Base-by-base conservation (phyloP, 345 rosid genomes). In the Salix purpurea region DNA sequence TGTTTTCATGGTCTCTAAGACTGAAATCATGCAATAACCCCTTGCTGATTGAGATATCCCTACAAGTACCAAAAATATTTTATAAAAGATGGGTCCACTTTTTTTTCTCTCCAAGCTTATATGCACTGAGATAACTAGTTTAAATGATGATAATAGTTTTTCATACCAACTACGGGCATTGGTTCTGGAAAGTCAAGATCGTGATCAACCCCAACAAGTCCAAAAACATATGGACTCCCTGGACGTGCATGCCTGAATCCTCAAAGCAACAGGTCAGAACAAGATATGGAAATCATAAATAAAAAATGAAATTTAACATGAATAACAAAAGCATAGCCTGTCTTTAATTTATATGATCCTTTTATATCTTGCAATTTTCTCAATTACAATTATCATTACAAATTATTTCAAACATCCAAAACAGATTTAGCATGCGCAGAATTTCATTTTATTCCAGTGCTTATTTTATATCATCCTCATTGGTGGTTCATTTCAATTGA, bases 181-280 rank as follows among this genome's bases (percentile, higher is more conserved):
- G 99, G 98, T 73, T 96, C 97, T 30, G 99, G 99, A 84, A 96
- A 96, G 71, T 96, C 99, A 79, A 96, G 91, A 90, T 96, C 98
- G 34, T 96, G 99, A 84, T 93, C 99, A 74, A 89, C 85, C 76
- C 92, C 99, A 78, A 89, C 99, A 68, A 91, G 99, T 71, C 99
- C 99, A 91, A 88, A 93, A 30, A 96, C 97, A 83, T 93, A 96
- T 72, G 99, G 99, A 87, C 92, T 96, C 74, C 99, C 99, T 39
- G 99, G 98, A 90, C 91, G 98, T 74, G 99, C 96, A 90, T 96
- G 99, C 93, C 99, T 96, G 84, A 54, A 85, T 78, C 70, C 76
- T 76, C 80, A 78, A 75, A 83, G 75, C 54, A 73, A 78, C 73
- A 87, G 68, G 87, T 90, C 85, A 88, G 85, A 81, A 68, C 74